Evolutionary conservation across 495 filamentous ascomycete species (phyloP), one percentile per base, ranked within the genome.

Genomic region (Aspergillus diversus): DNA sequence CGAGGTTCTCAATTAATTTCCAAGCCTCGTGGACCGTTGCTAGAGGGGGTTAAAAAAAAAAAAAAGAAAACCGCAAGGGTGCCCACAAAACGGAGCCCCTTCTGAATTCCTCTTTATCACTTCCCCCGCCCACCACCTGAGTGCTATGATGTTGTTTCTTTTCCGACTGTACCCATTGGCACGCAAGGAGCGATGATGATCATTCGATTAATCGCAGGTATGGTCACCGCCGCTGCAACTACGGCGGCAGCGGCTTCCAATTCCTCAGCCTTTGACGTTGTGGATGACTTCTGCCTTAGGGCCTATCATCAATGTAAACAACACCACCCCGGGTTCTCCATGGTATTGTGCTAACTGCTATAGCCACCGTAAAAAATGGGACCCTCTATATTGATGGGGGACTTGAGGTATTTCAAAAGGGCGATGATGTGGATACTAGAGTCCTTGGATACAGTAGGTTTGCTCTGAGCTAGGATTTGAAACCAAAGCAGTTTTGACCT

Each of bases 311-410:
- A 73, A 66, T 77, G 75, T 76, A 42, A 50, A 9, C 16, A 50
- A 50, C 47, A 21, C 47, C 47, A 7, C 11, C 5, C 47, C 21
- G 21, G 21, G 21, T 50, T 31, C 3, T 21, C 11, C 4, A 31
- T 50, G 47, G 47, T 9, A 50, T 9, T 5, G 21, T 34, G 35
- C 63, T 75, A 55, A 70, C 51, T 5, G n/a, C 7, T 7, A 11
- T 59, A 79, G 75, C 77, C 15, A 59, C 69, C 75, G 39, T 50
- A 17, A 79, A 78, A 63, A 70, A 78, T 57, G 63, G 68, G 32
- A 71, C 60, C 4, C 67, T 80, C 11, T 80, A 75, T 52, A 78
- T 79, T 51, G 69, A 80, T 57, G 68, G 73, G 9, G 76, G 76
- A 15, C 55, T 66, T n/a, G 68, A 80, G 58, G 74, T 69, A 5